These are phyloP conservation scores for Microbotryum lychnidis-dioicae DNA, from an alignment of 1,284 basidiomycete genomes.

Conservation along the genomic window DNA sequence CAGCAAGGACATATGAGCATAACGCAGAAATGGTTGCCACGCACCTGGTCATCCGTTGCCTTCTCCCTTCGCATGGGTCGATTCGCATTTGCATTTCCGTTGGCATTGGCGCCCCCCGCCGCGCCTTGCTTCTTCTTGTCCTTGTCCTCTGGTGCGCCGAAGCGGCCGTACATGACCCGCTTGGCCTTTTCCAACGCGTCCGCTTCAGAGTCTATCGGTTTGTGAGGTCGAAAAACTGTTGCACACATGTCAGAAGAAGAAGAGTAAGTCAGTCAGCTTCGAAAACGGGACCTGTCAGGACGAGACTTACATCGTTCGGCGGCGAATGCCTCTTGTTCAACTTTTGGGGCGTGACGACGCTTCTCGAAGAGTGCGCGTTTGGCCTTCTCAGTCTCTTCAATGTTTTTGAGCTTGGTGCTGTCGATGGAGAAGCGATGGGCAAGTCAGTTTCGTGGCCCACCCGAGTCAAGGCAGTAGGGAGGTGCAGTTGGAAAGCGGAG, in stretches of 20 bases:
- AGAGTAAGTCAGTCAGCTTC: not conserved
- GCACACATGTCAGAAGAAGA: not conserved
- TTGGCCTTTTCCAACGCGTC: slow-evolving; percentile 78
- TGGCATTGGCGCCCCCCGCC: slow-evolving; percentile 51
- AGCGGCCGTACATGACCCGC: slow-evolving; percentile 61
- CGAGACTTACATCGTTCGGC: slow-evolving; percentile 70
- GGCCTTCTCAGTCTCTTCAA: slow-evolving; percentile 92
- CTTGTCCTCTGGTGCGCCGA: slow-evolving; percentile 37
- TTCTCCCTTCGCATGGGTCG: slow-evolving; percentile 51
- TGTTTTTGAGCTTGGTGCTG: slow-evolving; percentile 82
- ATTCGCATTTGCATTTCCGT: not conserved
- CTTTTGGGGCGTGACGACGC: slow-evolving; percentile 47
- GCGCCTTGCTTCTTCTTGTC: slow-evolving; percentile 57
- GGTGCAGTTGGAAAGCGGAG: not conserved
- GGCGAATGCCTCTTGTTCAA: slow-evolving; percentile 56
- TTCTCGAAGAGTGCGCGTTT: slow-evolving; percentile 74
- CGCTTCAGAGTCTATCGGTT: slow-evolving; percentile 69
- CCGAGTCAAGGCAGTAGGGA: not conserved
- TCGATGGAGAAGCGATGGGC: not conserved
- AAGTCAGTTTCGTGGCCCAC: not conserved
- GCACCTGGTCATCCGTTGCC: slow-evolving; percentile 82
- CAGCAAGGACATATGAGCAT: no score
- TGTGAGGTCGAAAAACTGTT: slow-evolving; percentile 70
- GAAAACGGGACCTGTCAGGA: not conserved
- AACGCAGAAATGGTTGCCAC: slow-evolving; percentile 44